Base-by-base conservation (phyloP, 2,329 filamentous ascomycete genomes). In the Acephala macrosclerotiorum region DNA sequence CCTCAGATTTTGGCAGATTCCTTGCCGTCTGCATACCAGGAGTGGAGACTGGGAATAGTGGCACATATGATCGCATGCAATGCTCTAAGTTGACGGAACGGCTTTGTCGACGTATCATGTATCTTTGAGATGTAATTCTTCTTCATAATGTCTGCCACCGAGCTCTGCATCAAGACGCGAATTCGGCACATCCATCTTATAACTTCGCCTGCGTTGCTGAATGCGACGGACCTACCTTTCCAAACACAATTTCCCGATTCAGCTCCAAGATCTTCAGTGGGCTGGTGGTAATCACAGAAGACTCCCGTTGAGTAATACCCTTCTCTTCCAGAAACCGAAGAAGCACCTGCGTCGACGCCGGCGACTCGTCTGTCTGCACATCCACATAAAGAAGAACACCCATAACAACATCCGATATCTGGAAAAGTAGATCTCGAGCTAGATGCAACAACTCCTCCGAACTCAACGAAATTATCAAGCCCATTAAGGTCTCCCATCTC, bases 331-430 rank as follows among this genome's bases (percentile, higher is more conserved):
- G 18, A 38, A 58, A 64, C 38, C 49, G 45, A 1, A 42, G 59
- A 42, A 38, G 57, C 5, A 66, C 20, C 1, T 42, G 26, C 2
- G 29, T 38, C 5, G 47, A 33, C 4, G 33, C 18, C 1, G 29
- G 25, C 7, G 61, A 36, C 9, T 9, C 3, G 56, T 67, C 63
- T 2, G 20, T 20, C 12, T 56, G 29, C 3, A 60, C 60, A 47
- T 69, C 67, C 12, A 38, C 45, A 16, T 62, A 18, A 12, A 69
- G 42, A 29, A 67, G 58, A 18, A 58, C 26, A 6, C 51, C 62
- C 63, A 66, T 64, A 14, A 67, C 36, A 16, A 67, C 40, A 51
- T 66, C 60, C 14, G 62, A 55, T 6, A 69, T 40, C n/a, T 63
- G 33, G 36, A 67, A 66, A 2, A 66, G 51, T 2, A 69, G 58